These are phyloP conservation scores for Colletotrichum godetiae DNA, from an alignment of 2,329 filamentous ascomycete genomes.

Conservation along the genomic window DNA sequence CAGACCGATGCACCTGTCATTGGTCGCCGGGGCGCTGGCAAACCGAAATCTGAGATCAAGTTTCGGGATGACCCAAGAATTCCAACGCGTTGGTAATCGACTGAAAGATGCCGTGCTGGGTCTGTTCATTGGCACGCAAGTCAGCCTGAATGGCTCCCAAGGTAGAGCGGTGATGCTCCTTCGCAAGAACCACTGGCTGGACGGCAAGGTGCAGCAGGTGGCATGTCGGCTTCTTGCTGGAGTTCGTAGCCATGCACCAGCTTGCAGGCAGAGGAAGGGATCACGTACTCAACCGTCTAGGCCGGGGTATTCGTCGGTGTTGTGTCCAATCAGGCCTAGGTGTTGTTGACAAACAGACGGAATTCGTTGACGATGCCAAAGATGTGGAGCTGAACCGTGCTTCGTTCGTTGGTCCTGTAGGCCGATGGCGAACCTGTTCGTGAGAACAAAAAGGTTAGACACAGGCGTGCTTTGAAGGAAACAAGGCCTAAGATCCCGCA, in stretches of 20 bases:
- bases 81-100: slow-evolving; percentile 30
- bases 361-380: slow-evolving; percentile 29
- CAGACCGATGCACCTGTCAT: slow-evolving; percentile 31
- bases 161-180: slow-evolving; percentile 7
- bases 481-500: slow-evolving; percentile 23
- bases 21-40: slow-evolving; percentile 25
- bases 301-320: slow-evolving; percentile 10
- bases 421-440: slow-evolving; percentile 35
- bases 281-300: slow-evolving; percentile 37
- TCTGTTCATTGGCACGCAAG: slow-evolving; percentile 30
- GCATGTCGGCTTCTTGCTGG: slow-evolving; percentile 33
- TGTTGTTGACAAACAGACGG: slow-evolving; percentile 29
- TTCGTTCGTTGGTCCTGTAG: slow-evolving; percentile 33
- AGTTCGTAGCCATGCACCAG: slow-evolving; percentile 29
- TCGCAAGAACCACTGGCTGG: slow-evolving; percentile 23
- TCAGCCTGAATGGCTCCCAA: slow-evolving; percentile 18
- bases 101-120: slow-evolving; percentile 29
- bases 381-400: slow-evolving; percentile 25
- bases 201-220: slow-evolving; percentile 27
- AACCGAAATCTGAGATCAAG: slow-evolving; percentile 36
- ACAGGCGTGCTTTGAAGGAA: slow-evolving; percentile 19
- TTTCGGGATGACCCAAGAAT: slow-evolving; percentile 33
- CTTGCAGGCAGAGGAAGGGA: slow-evolving; percentile 22
- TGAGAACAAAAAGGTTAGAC: slow-evolving; percentile 31
- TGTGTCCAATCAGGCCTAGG: slow-evolving; percentile 30